Conservation (phyloP, 495 filamentous ascomycete genomes). For the Hypoxylon fragiforme region DNA sequence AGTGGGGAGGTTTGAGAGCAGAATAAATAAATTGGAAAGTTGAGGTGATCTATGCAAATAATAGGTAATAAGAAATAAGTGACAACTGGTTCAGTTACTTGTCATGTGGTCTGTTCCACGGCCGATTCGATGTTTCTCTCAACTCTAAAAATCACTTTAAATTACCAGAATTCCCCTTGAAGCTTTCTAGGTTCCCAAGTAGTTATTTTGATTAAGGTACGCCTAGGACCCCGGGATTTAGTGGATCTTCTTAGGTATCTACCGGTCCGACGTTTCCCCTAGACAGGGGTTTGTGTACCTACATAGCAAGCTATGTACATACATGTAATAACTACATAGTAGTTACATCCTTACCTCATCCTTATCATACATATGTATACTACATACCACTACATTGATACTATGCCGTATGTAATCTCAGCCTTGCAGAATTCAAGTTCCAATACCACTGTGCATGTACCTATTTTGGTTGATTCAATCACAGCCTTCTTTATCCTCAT, state of each 20-base stretch:
- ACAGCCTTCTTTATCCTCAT: constrained; percentile 14
- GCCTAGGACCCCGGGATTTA: constrained; percentile 18
- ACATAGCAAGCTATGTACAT: neutral
- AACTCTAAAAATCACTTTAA: constrained; percentile 9
- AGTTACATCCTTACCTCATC: too few species aligned
- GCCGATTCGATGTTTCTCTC: constrained; percentile 13
- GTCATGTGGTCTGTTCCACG: constrained; percentile 4
- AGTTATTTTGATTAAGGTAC: constrained; percentile 21
- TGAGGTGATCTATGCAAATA: neutral
- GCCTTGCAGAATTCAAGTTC: constrained; percentile 23
- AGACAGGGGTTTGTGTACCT: neutral
- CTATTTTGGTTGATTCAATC: constrained; percentile 2
- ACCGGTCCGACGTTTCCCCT: constrained; percentile 38
- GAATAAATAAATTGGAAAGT: constrained; percentile 6
- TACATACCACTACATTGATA: too few species aligned
- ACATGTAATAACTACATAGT: too few species aligned
- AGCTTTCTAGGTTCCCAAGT: constrained; percentile 16
- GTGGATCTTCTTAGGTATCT: constrained; percentile 14
- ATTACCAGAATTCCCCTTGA: constrained; percentile 32
- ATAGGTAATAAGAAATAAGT: too few species aligned
- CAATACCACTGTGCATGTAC: neutral
- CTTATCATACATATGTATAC: too few species aligned
- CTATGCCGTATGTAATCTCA: too few species aligned
- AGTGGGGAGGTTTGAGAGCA: constrained; percentile 5
- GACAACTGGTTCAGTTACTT: too few species aligned